These are phyloP conservation scores for Yamadazyma triangularis DNA, from an alignment of 1,139 yeast genomes.

Conservation along the genomic window DNA sequence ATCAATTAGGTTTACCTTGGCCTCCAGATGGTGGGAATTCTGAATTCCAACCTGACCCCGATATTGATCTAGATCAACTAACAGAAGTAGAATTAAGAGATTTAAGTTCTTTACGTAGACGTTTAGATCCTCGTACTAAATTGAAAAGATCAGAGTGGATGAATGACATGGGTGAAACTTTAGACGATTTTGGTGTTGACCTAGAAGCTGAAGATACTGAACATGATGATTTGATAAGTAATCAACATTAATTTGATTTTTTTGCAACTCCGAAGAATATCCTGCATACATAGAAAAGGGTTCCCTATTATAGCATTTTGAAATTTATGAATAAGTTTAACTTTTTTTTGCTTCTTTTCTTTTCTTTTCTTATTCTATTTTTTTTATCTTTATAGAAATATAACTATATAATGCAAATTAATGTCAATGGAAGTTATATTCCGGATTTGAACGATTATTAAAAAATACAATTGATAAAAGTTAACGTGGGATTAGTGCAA, in stretches of 20 bases:
- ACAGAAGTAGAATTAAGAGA: conserved; percentile 12
- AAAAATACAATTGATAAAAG: too few relatives aligned
- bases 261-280: background rate
- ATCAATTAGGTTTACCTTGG: conserved; percentile 71
- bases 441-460: too few relatives aligned
- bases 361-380: too few relatives aligned
- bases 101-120: conserved; percentile 18
- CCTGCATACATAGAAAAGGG: too few relatives aligned
- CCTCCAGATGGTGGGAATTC: conserved; percentile 79
- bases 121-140: conserved; percentile 23
- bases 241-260: background rate
- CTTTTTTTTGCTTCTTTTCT: too few relatives aligned
- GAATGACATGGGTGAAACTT: conserved; percentile 75
- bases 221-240: background rate
- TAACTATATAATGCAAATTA: too few relatives aligned
- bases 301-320: too few relatives aligned
- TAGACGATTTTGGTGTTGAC: conserved; percentile 88
- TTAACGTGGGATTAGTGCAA: too few relatives aligned
- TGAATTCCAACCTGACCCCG: conserved; percentile 19
- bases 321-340: too few relatives aligned
- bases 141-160: conserved; percentile 54
- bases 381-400: too few relatives aligned
- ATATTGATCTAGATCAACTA: conserved; percentile 17
- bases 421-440: too few relatives aligned
- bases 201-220: conserved; percentile 49